Conservation (phyloP, 106 monocot genomes). For the Narthecium ossifragum region DNA sequence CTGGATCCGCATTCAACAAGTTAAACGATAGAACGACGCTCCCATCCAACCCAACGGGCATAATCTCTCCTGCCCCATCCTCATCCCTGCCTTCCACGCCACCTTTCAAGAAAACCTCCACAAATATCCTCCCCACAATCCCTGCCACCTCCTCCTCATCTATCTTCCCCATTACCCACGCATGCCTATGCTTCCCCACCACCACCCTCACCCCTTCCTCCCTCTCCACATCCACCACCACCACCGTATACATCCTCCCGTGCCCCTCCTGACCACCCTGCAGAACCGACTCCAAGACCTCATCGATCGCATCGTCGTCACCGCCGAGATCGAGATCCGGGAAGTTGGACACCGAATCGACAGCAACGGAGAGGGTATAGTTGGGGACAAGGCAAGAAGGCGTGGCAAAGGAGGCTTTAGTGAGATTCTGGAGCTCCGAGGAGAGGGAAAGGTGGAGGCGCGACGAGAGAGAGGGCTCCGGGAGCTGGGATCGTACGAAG, state of each 20-base stretch:
- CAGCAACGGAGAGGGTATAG: constrained; percentile 4
- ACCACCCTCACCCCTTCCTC: constrained; percentile 31
- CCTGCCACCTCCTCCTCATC: constrained; percentile 30
- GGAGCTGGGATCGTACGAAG: no score
- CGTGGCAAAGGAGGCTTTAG: no score
- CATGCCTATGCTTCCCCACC: constrained; percentile 88
- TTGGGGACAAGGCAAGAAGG: no score
- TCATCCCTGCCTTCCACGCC: constrained; percentile 23
- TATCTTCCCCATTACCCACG: constrained; percentile 61
- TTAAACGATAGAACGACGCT: constrained; percentile 73
- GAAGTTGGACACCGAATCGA: constrained; percentile 37
- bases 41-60: constrained; percentile 95
- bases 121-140: constrained; percentile 62
- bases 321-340: background rate
- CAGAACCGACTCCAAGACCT: constrained; percentile 54
- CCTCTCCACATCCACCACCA: constrained; percentile 21
- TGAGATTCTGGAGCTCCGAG: constrained; percentile 17
- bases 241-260: constrained; percentile 60
- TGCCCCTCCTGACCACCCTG: constrained; percentile 18
- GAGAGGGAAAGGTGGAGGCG: constrained; percentile 3
- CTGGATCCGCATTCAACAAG: constrained; percentile 82
- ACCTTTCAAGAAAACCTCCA: constrained; percentile 55
- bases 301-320: constrained; percentile 17
- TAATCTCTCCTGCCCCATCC: constrained; percentile 41
- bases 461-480: background rate